Percentiles rank a stretch among this genome's conserved stretches.
Evolutionary conservation across 352 stramenopile genomes (phyloP).

Genomic region (Peronospora destructor): DNA sequence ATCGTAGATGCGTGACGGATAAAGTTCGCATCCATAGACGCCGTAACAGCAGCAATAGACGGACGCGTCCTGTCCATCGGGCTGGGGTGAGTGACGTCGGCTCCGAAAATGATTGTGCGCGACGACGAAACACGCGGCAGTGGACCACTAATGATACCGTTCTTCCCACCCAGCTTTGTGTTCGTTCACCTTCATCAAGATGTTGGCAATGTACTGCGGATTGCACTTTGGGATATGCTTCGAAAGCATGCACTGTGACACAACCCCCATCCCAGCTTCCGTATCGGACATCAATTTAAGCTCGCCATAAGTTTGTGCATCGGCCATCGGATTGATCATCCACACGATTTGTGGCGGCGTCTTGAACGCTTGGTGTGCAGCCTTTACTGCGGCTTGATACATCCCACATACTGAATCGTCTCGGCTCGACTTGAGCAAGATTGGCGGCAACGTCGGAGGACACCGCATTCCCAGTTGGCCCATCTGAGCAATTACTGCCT

Average conservation of each 20-base stretch:
- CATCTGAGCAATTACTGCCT: slow-evolving; percentile 46
- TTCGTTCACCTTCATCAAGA: slow-evolving; percentile 64
- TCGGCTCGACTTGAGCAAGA: slow-evolving; percentile 35
- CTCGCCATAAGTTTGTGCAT: slow-evolving; percentile 51
- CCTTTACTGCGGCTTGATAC: slow-evolving; percentile 37
- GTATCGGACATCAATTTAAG: slow-evolving; percentile 71
- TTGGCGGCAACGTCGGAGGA: slow-evolving; percentile 28
- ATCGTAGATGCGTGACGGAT: slow-evolving; percentile 60
- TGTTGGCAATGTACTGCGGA: slow-evolving; percentile 64
- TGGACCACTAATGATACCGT: slow-evolving; percentile 41
- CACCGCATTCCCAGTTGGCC: slow-evolving; percentile 49
- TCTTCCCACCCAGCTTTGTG: slow-evolving; percentile 64
- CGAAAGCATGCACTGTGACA: slow-evolving; percentile 70
- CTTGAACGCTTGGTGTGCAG: slow-evolving; percentile 27
- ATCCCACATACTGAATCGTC: slow-evolving; percentile 30
- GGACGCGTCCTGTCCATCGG: slow-evolving; percentile 63
- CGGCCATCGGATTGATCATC: slow-evolving; percentile 45
- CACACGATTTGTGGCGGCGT: slow-evolving; percentile 42
- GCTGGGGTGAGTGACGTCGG: slow-evolving; percentile 77
- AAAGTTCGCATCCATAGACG: slow-evolving; percentile 69
- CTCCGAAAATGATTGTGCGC: slow-evolving; percentile 75
- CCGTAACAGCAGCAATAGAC: slow-evolving; percentile 76
- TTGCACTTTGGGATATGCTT: slow-evolving; percentile 60
- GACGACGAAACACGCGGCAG: slow-evolving; percentile 38
- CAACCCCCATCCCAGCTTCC: slow-evolving; percentile 46